Conservation (phyloP, 163 green algal genomes). For the Chlamydomonas reinhardtii region DNA sequence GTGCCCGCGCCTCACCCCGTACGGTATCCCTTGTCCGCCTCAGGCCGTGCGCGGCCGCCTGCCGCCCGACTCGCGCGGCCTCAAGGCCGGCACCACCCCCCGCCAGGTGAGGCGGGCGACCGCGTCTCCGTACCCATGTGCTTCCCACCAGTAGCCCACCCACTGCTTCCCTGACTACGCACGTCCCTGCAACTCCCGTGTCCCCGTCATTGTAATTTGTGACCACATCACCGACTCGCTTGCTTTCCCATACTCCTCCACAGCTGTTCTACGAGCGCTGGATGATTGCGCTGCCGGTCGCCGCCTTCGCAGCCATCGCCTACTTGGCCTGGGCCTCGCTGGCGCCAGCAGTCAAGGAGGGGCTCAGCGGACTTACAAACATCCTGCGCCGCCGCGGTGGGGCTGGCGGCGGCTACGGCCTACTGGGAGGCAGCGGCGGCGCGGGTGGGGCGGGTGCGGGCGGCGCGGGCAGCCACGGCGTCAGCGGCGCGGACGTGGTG, state of each 20-base stretch:
- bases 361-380: neutral
- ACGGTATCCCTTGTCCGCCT: neutral
- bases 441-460: too few species aligned
- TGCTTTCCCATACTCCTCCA: too few species aligned
- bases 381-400: neutral
- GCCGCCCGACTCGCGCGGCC: neutral
- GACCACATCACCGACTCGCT: too few species aligned
- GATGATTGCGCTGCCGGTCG: constrained; percentile 36
- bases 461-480: neutral
- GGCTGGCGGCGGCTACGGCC: neutral
- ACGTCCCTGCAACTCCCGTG: too few species aligned
- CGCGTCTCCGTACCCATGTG: too few species aligned
- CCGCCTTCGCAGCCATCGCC: neutral
- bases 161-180: too few species aligned
- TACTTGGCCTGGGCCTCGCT: constrained; percentile 25
- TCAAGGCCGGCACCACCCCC: neutral
- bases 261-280: constrained; percentile 45
- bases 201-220: too few species aligned
- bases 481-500: constrained; percentile 1
- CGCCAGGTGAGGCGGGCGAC: neutral
- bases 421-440: neutral
- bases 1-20: too few species aligned
- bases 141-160: too few species aligned
- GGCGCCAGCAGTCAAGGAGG: neutral
- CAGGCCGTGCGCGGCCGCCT: constrained; percentile 18